A percentile compares a stretch with the other conserved stretches of the same genome.
These are phyloP conservation scores for Selenicereus undatus DNA, from an alignment of 148 eudicot genomes.

Conservation along the genomic window DNA sequence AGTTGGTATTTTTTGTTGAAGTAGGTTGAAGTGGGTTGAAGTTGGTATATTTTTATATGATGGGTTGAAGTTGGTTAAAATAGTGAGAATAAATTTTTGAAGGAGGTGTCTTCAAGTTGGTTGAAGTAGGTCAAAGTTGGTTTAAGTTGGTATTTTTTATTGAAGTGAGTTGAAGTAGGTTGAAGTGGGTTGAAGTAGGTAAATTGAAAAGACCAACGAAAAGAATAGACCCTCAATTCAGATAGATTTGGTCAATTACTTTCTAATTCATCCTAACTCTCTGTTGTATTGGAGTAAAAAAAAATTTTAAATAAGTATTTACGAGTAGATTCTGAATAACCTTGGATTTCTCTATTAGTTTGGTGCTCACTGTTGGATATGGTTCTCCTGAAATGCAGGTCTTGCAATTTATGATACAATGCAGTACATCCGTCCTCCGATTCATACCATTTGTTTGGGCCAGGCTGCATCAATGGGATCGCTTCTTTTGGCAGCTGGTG, in stretches of 20 bases:
- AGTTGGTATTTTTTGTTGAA: no score
- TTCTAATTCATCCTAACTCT: background rate
- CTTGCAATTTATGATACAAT: conserved; percentile 98
- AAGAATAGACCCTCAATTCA: no score
- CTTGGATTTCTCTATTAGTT: background rate
- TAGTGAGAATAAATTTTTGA: no score
- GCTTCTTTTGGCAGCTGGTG: conserved; percentile 84
- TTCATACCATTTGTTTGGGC: conserved; percentile 84
- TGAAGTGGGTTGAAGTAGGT: no score
- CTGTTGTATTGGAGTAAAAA: background rate
- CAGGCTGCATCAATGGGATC: conserved; percentile 99
- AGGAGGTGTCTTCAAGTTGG: no score
- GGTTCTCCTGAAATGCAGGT: conserved; percentile 41
- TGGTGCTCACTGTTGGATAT: background rate
- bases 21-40: no score
- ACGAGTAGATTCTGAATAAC: background rate
- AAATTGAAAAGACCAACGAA: no score
- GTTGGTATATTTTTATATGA: no score
- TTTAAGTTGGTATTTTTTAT: no score
- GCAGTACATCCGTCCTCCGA: conserved; percentile 97
- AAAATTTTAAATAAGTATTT: background rate
- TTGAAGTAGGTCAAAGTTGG: no score
- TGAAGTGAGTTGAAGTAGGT: no score
- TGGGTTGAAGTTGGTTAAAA: no score
- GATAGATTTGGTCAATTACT: background rate